Conservation (phyloP, 768 basidiomycete species). For the Pleurotus salmoneostramineus region DNA sequence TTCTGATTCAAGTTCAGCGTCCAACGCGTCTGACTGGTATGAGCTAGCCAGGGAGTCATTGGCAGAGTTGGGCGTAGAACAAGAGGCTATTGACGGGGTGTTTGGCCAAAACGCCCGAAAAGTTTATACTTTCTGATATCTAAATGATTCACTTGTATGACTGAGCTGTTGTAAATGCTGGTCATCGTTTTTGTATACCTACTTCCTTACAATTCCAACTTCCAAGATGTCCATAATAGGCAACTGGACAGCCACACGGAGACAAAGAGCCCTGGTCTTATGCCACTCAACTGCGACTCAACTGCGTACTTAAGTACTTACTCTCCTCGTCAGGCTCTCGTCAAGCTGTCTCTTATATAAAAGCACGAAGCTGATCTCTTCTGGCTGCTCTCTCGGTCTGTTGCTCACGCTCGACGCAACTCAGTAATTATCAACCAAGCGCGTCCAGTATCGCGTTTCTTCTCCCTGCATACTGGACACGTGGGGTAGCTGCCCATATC, state of each 20-base stretch:
- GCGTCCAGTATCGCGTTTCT: not conserved
- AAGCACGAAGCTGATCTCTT: too few relatives aligned
- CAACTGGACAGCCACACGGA: too few relatives aligned
- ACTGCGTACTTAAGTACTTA: too few relatives aligned
- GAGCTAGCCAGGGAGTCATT: conserved; percentile 75
- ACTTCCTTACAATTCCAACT: too few relatives aligned
- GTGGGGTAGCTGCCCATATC: not conserved
- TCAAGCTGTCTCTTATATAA: too few relatives aligned
- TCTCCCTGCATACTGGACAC: not conserved
- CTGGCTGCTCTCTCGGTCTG: too few relatives aligned
- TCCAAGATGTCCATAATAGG: too few relatives aligned
- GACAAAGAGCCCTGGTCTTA: too few relatives aligned
- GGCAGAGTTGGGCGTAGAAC: conserved; percentile 76
- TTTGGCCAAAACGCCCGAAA: conserved; percentile 52
- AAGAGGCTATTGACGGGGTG: conserved; percentile 71
- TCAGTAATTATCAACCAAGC: not conserved
- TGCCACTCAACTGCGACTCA: too few relatives aligned
- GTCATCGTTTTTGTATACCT: not conserved
- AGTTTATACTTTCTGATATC: conserved; percentile 32
- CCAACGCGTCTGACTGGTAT: conserved; percentile 71
- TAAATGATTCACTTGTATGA: too few relatives aligned
- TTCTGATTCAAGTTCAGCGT: conserved; percentile 38
- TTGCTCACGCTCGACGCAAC: too few relatives aligned
- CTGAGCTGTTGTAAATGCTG: not conserved
- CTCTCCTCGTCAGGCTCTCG: too few relatives aligned